Percentiles rank a stretch among this genome's conserved stretches.
phyloP scores from a whole-genome alignment of 257 asterid species.

The Solanum arcanum region DNA sequence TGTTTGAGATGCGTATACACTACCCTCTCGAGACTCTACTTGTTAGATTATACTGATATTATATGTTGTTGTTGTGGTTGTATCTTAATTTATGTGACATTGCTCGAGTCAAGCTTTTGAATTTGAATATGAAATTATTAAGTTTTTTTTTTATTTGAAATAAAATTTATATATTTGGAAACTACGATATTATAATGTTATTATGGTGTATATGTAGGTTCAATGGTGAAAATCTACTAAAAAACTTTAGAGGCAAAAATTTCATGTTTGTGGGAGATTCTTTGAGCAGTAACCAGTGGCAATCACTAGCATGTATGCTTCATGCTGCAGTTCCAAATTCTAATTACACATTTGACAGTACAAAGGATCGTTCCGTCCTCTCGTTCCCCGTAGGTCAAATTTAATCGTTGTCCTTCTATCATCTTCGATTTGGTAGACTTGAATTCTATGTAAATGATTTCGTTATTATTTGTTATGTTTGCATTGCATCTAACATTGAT shows the following conservation, averaged over 20 bases:
- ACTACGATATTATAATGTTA: not conserved
- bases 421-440: not conserved
- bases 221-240: conserved; percentile 31
- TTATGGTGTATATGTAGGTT: conserved; percentile 31
- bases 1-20: not conserved
- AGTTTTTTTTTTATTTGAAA: no score
- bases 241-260: conserved; percentile 28
- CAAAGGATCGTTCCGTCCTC: conserved; percentile 23
- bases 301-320: conserved; percentile 64
- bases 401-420: not conserved
- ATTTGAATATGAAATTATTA: not conserved
- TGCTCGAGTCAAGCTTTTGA: not conserved
- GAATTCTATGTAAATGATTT: not conserved
- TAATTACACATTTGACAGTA: conserved; percentile 13
- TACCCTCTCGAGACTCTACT: not conserved
- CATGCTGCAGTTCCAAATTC: conserved; percentile 32
- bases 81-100: not conserved
- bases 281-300: conserved; percentile 50
- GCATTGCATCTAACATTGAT: not conserved
- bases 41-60: not conserved
- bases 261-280: conserved; percentile 76
- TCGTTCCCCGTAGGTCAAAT: conserved; percentile 28
- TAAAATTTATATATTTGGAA: no score
- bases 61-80: not conserved
- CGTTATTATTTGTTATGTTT: not conserved